Percentiles rank a stretch among this genome's conserved stretches.
These are phyloP conservation scores for Phytopythium litorale DNA, from an alignment of 352 stramenopile genomes.

Conservation along the genomic window DNA sequence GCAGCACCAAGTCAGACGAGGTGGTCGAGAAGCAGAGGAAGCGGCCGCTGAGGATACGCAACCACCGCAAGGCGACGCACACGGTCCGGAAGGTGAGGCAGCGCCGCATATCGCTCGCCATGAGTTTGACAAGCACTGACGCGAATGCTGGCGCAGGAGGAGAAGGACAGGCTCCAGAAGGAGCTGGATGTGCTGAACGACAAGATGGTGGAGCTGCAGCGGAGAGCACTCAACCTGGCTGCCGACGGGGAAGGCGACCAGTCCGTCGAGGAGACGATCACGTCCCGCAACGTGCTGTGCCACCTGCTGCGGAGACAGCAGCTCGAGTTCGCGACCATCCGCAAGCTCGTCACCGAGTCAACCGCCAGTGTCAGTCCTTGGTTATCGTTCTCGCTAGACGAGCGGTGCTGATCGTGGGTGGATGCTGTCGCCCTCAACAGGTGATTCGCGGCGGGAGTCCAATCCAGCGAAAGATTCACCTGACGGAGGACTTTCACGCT, in stretches of 20 bases:
- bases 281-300: constrained; percentile 21
- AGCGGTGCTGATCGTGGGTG: neutral
- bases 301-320: constrained; percentile 26
- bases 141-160: constrained; percentile 14
- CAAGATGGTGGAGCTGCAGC: constrained; percentile 21
- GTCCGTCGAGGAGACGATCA: constrained; percentile 3
- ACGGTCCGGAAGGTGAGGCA: constrained; percentile 27
- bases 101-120: no score
- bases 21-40: constrained; percentile 10
- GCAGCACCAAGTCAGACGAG: constrained; percentile 5
- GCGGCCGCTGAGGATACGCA: constrained; percentile 9
- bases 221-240: constrained; percentile 13
- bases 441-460: constrained; percentile 25
- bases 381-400: neutral
- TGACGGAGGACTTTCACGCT: constrained; percentile 13
- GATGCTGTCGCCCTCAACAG: constrained; percentile 2
- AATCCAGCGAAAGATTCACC: constrained; percentile 20
- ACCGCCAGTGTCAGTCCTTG: constrained; percentile 21
- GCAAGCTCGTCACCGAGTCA: constrained; percentile 22
- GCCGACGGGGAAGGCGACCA: constrained; percentile 7
- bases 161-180: constrained; percentile 20
- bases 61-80: constrained; percentile 28
- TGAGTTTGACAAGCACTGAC: no score
- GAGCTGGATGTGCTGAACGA: constrained; percentile 18
- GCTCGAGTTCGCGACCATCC: constrained; percentile 22